These are phyloP conservation scores for Leccinum fuscescens DNA, from an alignment of 1,284 basidiomycete species.

Conservation along the genomic window DNA sequence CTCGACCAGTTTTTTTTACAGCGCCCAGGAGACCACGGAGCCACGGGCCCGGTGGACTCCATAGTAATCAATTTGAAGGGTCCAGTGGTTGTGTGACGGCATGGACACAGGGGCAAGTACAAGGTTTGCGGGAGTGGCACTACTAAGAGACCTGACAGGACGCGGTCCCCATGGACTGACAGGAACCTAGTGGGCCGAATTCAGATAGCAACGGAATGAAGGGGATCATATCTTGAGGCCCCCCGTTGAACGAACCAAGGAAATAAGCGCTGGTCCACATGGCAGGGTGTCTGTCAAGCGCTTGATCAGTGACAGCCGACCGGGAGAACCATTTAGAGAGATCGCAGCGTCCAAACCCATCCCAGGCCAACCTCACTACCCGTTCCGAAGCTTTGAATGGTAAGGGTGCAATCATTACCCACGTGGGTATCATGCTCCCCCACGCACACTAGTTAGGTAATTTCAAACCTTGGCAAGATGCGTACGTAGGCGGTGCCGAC, in stretches of 20 bases:
- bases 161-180: slow-evolving; percentile 12
- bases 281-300: slow-evolving; percentile 1
- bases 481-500: slow-evolving; percentile 10
- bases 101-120: slow-evolving; percentile 7
- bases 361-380: not conserved
- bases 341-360: not conserved
- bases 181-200: slow-evolving; percentile 7
- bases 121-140: slow-evolving; percentile 5
- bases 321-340: slow-evolving; percentile 7
- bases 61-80: slow-evolving; percentile 27
- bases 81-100: slow-evolving; percentile 8
- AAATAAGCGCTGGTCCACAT: slow-evolving; percentile 3
- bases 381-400: not conserved
- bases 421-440: not conserved
- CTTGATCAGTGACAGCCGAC: not conserved
- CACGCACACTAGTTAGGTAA: slow-evolving; percentile 8
- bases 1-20: slow-evolving; percentile 6
- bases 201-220: slow-evolving; percentile 6
- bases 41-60: slow-evolving; percentile 19
- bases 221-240: not conserved
- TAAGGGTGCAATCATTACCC: not conserved
- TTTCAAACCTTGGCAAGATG: not conserved
- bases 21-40: slow-evolving; percentile 12
- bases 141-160: slow-evolving; percentile 8
- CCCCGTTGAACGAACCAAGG: not conserved